These are phyloP conservation scores for Colletotrichum neosansevieriae DNA, from an alignment of 2,329 filamentous ascomycete species.

Conservation along the genomic window DNA sequence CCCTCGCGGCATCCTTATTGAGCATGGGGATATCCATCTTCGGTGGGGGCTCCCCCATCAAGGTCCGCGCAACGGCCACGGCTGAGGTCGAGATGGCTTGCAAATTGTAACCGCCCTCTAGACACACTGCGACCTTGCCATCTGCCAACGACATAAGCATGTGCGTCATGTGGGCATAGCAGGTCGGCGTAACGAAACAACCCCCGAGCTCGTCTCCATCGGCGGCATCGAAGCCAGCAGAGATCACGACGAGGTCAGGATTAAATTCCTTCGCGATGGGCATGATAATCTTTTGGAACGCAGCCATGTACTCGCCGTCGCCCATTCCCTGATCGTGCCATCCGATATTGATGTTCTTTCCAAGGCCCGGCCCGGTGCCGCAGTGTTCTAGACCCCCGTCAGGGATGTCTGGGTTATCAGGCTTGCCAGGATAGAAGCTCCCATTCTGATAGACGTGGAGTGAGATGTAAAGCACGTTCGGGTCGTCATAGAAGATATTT, in stretches of 20 bases:
- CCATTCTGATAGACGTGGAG: conserved; percentile 90
- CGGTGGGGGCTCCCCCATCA: conserved; percentile 94
- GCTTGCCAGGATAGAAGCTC: conserved; percentile 83
- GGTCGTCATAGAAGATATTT: conserved; percentile 94
- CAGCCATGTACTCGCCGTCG: conserved; percentile 95
- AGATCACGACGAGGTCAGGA: conserved; percentile 94
- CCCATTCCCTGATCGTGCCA: conserved; percentile 85
- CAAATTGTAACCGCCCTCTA: conserved; percentile 97
- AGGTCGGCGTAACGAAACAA: conserved; percentile 90
- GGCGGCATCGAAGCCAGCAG: conserved; percentile 95
- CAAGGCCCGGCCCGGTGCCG: conserved; percentile 65
- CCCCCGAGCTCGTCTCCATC: conserved; percentile 92
- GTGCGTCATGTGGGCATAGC: conserved; percentile 98
- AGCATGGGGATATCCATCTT: conserved; percentile 68
- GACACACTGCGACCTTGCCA: conserved; percentile 90
- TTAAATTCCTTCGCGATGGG: conserved; percentile 94
- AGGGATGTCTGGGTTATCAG: conserved; percentile 67
- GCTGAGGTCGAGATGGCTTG: conserved; percentile 93
- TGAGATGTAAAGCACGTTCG: conserved; percentile 95
- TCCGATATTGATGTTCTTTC: conserved; percentile 75
- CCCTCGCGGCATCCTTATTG: conserved; percentile 67
- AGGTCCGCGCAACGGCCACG: conserved; percentile 87
- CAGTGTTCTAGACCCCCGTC: conserved; percentile 73
- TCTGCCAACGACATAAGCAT: conserved; percentile 97
- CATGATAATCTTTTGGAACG: conserved; percentile 97